Percentiles rank a stretch among this genome's conserved stretches.
phyloP scores from a whole-genome alignment of 495 filamentous ascomycete genomes.

The Ramalina peruviana region DNA sequence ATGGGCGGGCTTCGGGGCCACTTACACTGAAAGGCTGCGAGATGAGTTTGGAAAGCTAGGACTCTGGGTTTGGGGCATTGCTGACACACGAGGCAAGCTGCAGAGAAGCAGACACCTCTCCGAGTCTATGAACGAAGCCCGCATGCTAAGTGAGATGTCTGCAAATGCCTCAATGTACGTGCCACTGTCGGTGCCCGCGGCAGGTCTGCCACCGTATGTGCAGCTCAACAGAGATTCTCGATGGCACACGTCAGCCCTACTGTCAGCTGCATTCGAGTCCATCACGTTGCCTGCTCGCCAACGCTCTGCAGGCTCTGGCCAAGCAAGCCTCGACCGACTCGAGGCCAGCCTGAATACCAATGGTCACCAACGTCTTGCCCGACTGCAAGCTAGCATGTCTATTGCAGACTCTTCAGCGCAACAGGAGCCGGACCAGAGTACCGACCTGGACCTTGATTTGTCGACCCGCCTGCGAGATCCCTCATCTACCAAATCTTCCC shows the following conservation, averaged over 20 bases:
- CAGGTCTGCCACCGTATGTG: conserved; percentile 43
- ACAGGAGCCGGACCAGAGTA: too few species aligned
- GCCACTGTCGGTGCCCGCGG: conserved; percentile 53
- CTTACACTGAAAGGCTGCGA: conserved; percentile 65
- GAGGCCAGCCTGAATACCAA: conserved; percentile 59
- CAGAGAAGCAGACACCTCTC: conserved; percentile 38
- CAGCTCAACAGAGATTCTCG: conserved; percentile 47
- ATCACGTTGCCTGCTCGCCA: conserved; percentile 65
- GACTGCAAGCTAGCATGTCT: conserved; percentile 32
- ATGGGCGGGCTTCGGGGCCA: conserved; percentile 78
- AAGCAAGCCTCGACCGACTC: conserved; percentile 45
- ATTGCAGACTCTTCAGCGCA: too few species aligned
- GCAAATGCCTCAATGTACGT: conserved; percentile 64
- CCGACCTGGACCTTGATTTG: too few species aligned
- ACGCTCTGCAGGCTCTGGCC: conserved; percentile 32
- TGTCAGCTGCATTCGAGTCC: conserved; percentile 68
- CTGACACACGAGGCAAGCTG: conserved; percentile 40
- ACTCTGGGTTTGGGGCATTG: conserved; percentile 76
- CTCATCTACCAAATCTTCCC: too few species aligned
- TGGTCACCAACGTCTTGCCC: conserved; percentile 68
- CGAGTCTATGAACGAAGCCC: conserved; percentile 53
- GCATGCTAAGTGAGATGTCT: conserved; percentile 50
- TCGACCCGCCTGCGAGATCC: too few species aligned
- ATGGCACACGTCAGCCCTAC: conserved; percentile 73
- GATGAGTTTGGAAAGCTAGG: conserved; percentile 84